A percentile compares a stretch with the other conserved stretches of the same genome.
phyloP scores from a whole-genome alignment of 495 filamentous ascomycete genomes.

The Rostrohypoxylon terebratum region DNA sequence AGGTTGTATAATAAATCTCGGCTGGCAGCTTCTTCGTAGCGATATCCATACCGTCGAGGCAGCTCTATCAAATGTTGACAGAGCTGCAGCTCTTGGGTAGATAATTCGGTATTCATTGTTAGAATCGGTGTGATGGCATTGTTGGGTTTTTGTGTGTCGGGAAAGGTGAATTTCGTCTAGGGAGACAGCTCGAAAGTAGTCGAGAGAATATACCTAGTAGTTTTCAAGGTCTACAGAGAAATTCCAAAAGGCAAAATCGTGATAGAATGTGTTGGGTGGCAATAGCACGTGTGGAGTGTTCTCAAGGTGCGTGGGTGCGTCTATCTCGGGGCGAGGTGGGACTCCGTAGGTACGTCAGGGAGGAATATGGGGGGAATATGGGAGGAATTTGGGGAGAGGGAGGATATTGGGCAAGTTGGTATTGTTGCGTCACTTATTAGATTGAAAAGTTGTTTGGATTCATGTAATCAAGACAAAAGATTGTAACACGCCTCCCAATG shows the following conservation, averaged over 20 bases:
- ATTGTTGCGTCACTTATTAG: background rate
- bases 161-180: conserved; percentile 11
- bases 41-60: conserved; percentile 73
- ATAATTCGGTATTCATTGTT: conserved; percentile 63
- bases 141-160: background rate
- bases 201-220: background rate
- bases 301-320: background rate
- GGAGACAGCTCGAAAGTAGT: background rate
- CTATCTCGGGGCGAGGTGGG: background rate
- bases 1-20: conserved; percentile 79
- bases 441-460: background rate
- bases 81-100: conserved; percentile 82
- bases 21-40: conserved; percentile 76
- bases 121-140: conserved; percentile 35
- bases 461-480: conserved; percentile 29
- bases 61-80: conserved; percentile 79
- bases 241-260: conserved; percentile 2
- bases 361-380: background rate
- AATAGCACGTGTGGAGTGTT: conserved; percentile 30
- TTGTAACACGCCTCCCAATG: conserved; percentile 5
- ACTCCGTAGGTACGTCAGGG: background rate
- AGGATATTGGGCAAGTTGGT: background rate
- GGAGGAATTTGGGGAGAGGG: background rate
- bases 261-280: conserved; percentile 14
- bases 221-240: conserved; percentile 1